These are phyloP conservation scores for Mucor ambiguus DNA, from an alignment of 371 early-diverging fungal species.

Conservation along the genomic window DNA sequence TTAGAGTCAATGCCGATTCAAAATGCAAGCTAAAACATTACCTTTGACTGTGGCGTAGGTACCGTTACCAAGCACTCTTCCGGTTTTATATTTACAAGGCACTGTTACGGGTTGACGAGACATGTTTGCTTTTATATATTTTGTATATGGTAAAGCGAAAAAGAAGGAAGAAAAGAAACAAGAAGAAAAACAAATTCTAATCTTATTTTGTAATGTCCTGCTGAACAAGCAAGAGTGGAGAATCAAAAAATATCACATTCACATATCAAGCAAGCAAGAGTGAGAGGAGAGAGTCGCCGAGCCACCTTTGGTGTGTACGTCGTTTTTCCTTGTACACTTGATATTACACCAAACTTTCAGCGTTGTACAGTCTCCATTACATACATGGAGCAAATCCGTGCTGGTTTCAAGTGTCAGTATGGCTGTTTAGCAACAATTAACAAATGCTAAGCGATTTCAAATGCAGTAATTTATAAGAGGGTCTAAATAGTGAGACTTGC, in stretches of 20 bases:
- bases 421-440: not conserved
- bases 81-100: constrained; percentile 75
- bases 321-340: not conserved
- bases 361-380: not conserved
- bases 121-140: not conserved
- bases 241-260: not conserved
- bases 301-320: not conserved
- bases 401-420: not conserved
- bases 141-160: not conserved
- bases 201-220: not conserved
- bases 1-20: not conserved
- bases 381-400: not conserved
- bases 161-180: not conserved
- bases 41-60: constrained; percentile 77
- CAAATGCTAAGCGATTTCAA: not conserved
- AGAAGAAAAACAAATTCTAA: not conserved
- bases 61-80: constrained; percentile 67
- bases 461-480: too few relatives aligned
- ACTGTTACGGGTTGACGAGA: constrained; percentile 44
- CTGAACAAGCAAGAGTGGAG: not conserved
- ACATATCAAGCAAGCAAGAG: not conserved
- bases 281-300: not conserved
- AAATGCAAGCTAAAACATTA: constrained; percentile 26
- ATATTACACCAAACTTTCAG: not conserved
- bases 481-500: too few relatives aligned